Evolutionary conservation across 768 basidiomycete species (phyloP).

Genomic region (Russula ochroleuca): DNA sequence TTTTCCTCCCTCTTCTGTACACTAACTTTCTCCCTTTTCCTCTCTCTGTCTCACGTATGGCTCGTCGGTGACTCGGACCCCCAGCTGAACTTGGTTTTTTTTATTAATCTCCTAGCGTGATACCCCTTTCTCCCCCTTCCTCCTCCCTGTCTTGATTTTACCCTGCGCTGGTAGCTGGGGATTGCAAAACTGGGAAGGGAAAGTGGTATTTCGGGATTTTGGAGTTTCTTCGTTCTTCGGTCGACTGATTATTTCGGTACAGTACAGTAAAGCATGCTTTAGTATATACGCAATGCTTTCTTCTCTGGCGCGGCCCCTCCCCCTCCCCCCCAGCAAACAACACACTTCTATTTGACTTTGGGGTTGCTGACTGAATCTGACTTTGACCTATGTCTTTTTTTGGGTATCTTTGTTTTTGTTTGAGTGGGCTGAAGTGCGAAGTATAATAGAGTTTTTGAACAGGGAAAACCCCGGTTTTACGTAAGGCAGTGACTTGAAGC

Average conservation of each 20-base stretch:
- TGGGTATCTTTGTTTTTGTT: background rate
- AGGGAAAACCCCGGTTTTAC: background rate
- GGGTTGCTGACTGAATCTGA: background rate
- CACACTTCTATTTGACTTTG: background rate
- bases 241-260: background rate
- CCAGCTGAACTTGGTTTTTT: background rate
- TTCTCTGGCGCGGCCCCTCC: background rate
- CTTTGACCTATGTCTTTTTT: background rate
- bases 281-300: too few species aligned
- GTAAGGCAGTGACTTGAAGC: too few species aligned
- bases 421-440: background rate
- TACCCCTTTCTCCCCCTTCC: background rate
- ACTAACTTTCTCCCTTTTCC: background rate
- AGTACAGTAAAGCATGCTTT: too few species aligned
- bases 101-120: background rate
- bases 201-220: background rate
- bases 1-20: background rate
- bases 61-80: background rate
- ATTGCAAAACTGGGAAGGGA: background rate
- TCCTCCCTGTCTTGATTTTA: background rate
- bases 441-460: background rate
- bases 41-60: background rate
- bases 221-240: background rate
- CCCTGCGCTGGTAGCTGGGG: background rate
- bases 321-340: background rate